Conservation (phyloP, 192 early-diverging fungal genomes). For the Lunasporangiospora selenospora region DNA sequence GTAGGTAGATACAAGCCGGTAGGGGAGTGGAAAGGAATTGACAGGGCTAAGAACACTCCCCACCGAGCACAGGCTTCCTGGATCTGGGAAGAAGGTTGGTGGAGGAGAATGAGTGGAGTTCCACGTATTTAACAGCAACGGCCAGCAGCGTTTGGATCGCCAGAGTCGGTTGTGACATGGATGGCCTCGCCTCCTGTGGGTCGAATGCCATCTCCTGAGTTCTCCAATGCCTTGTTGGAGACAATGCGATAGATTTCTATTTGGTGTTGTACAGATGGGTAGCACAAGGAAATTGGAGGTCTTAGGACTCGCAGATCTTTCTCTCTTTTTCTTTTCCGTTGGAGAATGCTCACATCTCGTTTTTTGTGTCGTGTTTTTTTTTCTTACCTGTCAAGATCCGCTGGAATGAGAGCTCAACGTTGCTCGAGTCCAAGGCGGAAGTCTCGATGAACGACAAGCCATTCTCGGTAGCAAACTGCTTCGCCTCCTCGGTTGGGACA, state of each 20-base stretch:
- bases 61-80: too few relatives aligned
- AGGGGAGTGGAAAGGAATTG: too few relatives aligned
- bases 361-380: neutral
- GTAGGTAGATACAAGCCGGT: too few relatives aligned
- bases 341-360: neutral
- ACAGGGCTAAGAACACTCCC: too few relatives aligned
- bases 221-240: conserved; percentile 95
- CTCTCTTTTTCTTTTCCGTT: neutral
- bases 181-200: conserved; percentile 76
- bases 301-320: too few relatives aligned
- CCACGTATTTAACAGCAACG: conserved; percentile 73
- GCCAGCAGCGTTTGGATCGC: conserved; percentile 64
- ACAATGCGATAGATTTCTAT: conserved; percentile 95
- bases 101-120: too few relatives aligned
- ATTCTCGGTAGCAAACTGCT: conserved; percentile 96
- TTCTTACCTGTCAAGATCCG: conserved; percentile 88
- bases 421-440: conserved; percentile 95
- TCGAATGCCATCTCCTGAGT: conserved; percentile 69
- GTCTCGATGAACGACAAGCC: conserved; percentile 98
- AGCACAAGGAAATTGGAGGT: neutral
- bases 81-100: too few relatives aligned
- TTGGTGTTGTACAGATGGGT: neutral
- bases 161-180: conserved; percentile 64
- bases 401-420: conserved; percentile 96
- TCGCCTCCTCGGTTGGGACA: conserved; percentile 97